Evolutionary conservation across 495 filamentous ascomycete genomes (phyloP).

Genomic region (Stereocaulon alpinum): DNA sequence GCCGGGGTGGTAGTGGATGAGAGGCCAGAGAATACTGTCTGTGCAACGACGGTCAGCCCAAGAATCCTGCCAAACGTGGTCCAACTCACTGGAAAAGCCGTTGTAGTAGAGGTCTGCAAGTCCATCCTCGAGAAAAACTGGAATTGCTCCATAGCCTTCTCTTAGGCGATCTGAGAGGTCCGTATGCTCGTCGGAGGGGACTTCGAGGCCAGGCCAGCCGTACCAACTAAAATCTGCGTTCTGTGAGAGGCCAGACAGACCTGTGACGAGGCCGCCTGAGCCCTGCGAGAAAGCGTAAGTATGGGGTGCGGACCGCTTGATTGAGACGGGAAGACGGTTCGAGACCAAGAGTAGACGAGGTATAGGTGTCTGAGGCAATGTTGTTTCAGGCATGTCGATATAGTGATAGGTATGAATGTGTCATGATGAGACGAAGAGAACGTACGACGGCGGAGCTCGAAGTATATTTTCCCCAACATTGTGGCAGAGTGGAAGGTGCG

Average conservation of each 20-base stretch:
- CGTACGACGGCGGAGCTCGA: no score
- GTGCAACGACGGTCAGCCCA: conserved; percentile 9
- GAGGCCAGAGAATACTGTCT: conserved; percentile 93
- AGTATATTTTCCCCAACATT: no score
- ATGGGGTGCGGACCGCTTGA: conserved; percentile 80
- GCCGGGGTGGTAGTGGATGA: conserved; percentile 91
- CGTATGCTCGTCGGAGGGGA: conserved; percentile 58
- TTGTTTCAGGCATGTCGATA: background rate
- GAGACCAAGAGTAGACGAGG: conserved; percentile 68
- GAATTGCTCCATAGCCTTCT: conserved; percentile 62
- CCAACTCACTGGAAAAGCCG: conserved; percentile 67
- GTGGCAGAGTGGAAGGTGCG: no score
- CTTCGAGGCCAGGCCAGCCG: conserved; percentile 88
- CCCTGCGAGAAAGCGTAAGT: conserved; percentile 87
- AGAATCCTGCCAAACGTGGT: background rate
- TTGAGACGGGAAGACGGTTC: conserved; percentile 88
- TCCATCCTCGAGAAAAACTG: conserved; percentile 70
- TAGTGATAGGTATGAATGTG: no score
- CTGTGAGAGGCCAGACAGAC: conserved; percentile 80
- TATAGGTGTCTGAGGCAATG: background rate
- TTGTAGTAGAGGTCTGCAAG: conserved; percentile 77
- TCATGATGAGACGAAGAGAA: no score
- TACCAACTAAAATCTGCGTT: conserved; percentile 94
- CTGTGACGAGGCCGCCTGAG: conserved; percentile 86
- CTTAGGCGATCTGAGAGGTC: conserved; percentile 55